Conservation (phyloP, 176 grass and related monocot species). For the Dendrocalamus sinicus region DNA sequence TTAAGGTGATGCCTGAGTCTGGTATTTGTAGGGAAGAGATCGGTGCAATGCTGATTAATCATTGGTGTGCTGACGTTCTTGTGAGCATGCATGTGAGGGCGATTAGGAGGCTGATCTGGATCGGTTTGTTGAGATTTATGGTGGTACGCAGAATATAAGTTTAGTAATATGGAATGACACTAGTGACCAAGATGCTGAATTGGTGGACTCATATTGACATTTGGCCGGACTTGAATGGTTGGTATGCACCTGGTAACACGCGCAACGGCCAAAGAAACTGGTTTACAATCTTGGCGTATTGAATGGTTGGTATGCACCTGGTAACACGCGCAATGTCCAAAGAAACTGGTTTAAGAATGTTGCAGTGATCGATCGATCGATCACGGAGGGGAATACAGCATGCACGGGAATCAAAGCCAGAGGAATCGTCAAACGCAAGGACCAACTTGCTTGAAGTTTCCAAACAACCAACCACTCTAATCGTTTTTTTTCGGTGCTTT, state of each 20-base stretch:
- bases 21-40: slow-evolving; percentile 20
- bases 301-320: background rate
- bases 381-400: background rate
- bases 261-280: background rate
- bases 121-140: background rate
- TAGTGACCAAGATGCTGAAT: slow-evolving; percentile 37
- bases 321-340: slow-evolving; percentile 17
- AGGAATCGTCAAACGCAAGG: background rate
- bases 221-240: slow-evolving; percentile 12
- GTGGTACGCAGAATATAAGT: background rate
- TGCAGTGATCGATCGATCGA: background rate
- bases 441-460: background rate
- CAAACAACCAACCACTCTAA: background rate
- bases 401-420: background rate
- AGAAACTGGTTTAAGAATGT: slow-evolving; percentile 2
- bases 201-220: background rate
- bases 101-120: slow-evolving; percentile 27
- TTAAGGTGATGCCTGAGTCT: background rate
- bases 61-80: background rate
- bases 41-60: background rate
- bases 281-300: slow-evolving; percentile 18
- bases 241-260: slow-evolving; percentile 5
- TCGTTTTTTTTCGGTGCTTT: too few relatives aligned
- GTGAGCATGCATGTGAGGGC: slow-evolving; percentile 11
- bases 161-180: background rate